Base-by-base conservation (phyloP, 1,284 basidiomycete species). In the Melanopsichium pennsylvanicum region DNA sequence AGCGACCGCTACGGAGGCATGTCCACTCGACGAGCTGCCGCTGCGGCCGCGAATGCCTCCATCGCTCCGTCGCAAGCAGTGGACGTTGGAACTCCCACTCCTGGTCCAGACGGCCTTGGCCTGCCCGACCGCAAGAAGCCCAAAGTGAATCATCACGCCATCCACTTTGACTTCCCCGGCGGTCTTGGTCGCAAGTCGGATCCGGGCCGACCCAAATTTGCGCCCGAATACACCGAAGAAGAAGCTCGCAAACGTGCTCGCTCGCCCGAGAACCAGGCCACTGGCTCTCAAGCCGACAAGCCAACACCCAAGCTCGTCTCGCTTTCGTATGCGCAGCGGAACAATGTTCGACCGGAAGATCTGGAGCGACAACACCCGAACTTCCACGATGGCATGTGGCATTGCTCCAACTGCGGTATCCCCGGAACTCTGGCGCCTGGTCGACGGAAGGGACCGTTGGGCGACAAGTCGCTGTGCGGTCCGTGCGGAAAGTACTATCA, bases 401-500 rank as follows among this genome's bases (percentile, higher is more conserved):
- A 77, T 50, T 81, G 79, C 50, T 74, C 75, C 25, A 81, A 81
- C 55, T 81, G 79, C 44, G 79, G 79, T 37, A 59, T 79, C 13
- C 78, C 79, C 4, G 79, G 72, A 16, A 58, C 58, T 34, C 51
- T 81, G 1, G 71, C 64, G 27, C 49, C 75, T 11, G 70, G 70
- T 25, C 69, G 47, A 51, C 63, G 79, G 70, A 94, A 94, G 80
- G 93, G 93, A 2, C 92, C 91, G 3, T 83, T 92, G 52, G 93
- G 93, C 21, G 89, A 92, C 77, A 93, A 93, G 82, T 90, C 88
- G 18, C 88, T 96, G 77, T 97, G 94, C 83, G 91, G 90, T 34
- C 86, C 88, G 25, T 97, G 94, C 82, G 92, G 93, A 90, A 84
- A 79, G 89, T 86, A 39, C 42, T 79, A 67, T 44, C 76, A 78